Base-by-base conservation (phyloP, 2,329 filamentous ascomycete genomes). In the Cercospora brassicicola region DNA sequence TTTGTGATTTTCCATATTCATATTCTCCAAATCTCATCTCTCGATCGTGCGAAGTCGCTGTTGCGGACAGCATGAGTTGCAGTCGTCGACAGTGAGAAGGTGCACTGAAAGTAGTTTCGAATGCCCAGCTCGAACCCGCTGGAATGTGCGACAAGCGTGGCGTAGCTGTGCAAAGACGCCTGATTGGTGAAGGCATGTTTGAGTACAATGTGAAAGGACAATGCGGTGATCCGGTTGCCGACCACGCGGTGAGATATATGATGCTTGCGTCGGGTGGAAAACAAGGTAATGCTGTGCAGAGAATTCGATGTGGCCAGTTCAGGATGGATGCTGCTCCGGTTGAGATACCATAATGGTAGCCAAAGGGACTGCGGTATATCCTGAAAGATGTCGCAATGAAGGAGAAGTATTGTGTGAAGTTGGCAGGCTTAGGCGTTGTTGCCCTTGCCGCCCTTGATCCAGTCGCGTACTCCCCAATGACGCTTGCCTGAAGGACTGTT, bases 391-490 rank as follows among this genome's bases (percentile, higher is more conserved):
- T 51, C 56, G 64, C 28, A 26, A 33, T 23, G 26, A 30, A 31
- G 13, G 39, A 31, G 15, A 23, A 15, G 55, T 51, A 30, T 61
- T 59, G 56, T 36, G 20, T 45, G 10, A 39, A 31, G 13, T 26
- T 10, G 30, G 28, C 42, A 33, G 28, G 20, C 56, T 61, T 45
- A 65, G 33, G 42, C 56, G 20, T 65, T 65, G 64, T 45, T 55
- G 57, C 63, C 65, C 42, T 72, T 66, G 36, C 42, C 51, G 59
- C 71, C 71, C 65, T 73, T 74, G 59, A 72, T 72, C 76, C 76
- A 78, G 31, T 64, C 51, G 45, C 77, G 73, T 56, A 76, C 76
- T 48, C 76, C 73, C 76, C 77, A 78, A 36, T 73, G 66, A 56
- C 73, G 72, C 74, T 76, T 78, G 66, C 72, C 71, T 20, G 74